Evolutionary conservation across 805 yeast species (phyloP), one percentile per base, ranked within the genome.

Genomic region (Zygotorulaspora sp.): DNA sequence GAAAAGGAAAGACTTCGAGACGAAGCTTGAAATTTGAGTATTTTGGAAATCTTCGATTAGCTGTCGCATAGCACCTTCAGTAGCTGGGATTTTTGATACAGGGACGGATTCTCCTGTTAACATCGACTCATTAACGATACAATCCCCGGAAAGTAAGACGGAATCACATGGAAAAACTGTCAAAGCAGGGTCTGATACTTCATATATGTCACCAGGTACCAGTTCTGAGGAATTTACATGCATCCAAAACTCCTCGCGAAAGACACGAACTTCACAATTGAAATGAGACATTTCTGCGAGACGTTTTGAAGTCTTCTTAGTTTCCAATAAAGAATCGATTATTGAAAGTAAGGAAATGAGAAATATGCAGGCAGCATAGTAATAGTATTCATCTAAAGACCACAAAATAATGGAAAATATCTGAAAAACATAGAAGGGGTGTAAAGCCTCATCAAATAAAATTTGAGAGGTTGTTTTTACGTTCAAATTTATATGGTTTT

Each of bases 71-170:
- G 80, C 70, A 6, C 80, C 88, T 11, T 73, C 70, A 1, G 71
- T 64, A 1, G 92, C 86, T 2, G 84, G 73, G 8, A 69, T 45
- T 58, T 92, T 92, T 0, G 96, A 77, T 2, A 92, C 96, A 0
- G 99, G 98, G 1, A 92, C 97, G 36, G 96, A 87, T 60, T 92
- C 99, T 26, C 99, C 99, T 0, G 99, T 92, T 14, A 92, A 71
- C 96, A 92, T 92, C 5, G 97, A 84, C 58, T 92, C 99, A 60
- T 92, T 92, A n/a, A 92, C 83, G 38, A 92, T 88, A 57, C 95
- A 85, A 57, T 89, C 97, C 35, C 99, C 98, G 22, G 88, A 77
- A 13, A 90, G 64, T 34, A 92, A 67, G 9, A 92, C 61, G 0
- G 95, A 83, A 61, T 92, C 99, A 57, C 96, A 88, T 0, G 99